Conservation (phyloP, 805 yeast species). For the Metschnikowia shivogae region DNA sequence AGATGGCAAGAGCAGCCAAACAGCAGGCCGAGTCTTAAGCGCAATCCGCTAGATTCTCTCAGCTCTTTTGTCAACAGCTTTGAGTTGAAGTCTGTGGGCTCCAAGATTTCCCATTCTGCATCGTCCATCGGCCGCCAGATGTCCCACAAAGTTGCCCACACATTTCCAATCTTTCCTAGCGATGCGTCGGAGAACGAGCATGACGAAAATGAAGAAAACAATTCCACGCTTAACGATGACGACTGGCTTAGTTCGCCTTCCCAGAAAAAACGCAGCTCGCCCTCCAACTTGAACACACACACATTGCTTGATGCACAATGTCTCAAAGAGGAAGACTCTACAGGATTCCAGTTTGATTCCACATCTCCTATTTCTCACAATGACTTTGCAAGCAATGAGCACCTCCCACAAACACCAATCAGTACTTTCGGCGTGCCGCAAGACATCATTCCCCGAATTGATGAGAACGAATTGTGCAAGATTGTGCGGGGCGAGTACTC, state of each 20-base stretch:
- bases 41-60: constrained; percentile 15
- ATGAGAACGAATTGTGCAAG: constrained; percentile 51
- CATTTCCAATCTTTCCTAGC: constrained; percentile 10
- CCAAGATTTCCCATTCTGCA: constrained; percentile 14
- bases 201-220: constrained; percentile 13
- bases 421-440: constrained; percentile 31
- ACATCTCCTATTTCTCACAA: neutral
- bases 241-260: constrained; percentile 17
- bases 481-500: constrained; percentile 52
- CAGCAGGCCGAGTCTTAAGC: neutral
- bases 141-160: constrained; percentile 8
- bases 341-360: neutral
- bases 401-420: constrained; percentile 26
- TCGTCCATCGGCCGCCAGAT: constrained; percentile 12
- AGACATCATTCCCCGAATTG: constrained; percentile 70
- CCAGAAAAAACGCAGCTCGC: constrained; percentile 11
- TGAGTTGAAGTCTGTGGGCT: constrained; percentile 13
- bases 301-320: constrained; percentile 3
- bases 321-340: neutral
- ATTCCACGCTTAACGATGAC: constrained; percentile 17
- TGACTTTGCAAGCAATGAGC: constrained; percentile 25
- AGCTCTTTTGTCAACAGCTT: constrained; percentile 16
- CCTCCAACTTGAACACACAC: constrained; percentile 3
- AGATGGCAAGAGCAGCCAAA: neutral
- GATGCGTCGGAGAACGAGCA: constrained; percentile 14